Evolutionary conservation across 2,329 filamentous ascomycete species (phyloP), one percentile per base, ranked within the genome.

Genomic region (Diaporthe velutina): DNA sequence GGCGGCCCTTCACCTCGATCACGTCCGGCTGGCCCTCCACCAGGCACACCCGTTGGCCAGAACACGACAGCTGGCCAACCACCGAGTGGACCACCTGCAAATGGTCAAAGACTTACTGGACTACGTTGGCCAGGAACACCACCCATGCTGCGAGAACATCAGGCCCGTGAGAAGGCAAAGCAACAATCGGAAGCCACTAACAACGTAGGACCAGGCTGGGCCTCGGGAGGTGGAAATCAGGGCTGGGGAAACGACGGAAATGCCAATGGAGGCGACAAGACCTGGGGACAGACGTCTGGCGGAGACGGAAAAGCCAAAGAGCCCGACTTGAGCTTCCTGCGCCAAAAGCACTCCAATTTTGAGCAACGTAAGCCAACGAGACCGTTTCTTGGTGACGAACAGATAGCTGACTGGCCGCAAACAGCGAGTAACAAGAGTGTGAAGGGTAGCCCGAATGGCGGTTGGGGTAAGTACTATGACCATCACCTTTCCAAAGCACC

Each of bases 201-300:
- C 66, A 74, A 74, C 30, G 73, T 71, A 8, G 73, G 73, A 28
- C 70, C 70, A 40, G 42, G 42, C 42, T 40, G 70, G 55, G 17
- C 33, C 25, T 61, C 70, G 17, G 42, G 70, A 12, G 42, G 30
- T 52, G 55, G 42, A 28, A 71, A 71, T 4, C 42, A 61, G 19
- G 55, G 42, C 45, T 71, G 70, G 70, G 55, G 55, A 19, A 52
- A 50, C 12, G 48, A 57, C 28, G 57, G 55, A n/a, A 71, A 54
- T 67, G 45, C 22, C 33, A 68, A 68, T 5, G 64, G 33, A 68
- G 48, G 48, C n/a, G 64, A 33, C 33, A 17, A 55, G 8, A 22
- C 25, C 7, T 72, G 57, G 57, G 45, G 25, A 22, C 25, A 58
- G 28, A 17, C 40, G 13, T 10, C 48, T 70, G 55, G 52, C 17